These are phyloP conservation scores for Phytophthora cryptogea DNA, from an alignment of 352 stramenopile species.

Conservation along the genomic window DNA sequence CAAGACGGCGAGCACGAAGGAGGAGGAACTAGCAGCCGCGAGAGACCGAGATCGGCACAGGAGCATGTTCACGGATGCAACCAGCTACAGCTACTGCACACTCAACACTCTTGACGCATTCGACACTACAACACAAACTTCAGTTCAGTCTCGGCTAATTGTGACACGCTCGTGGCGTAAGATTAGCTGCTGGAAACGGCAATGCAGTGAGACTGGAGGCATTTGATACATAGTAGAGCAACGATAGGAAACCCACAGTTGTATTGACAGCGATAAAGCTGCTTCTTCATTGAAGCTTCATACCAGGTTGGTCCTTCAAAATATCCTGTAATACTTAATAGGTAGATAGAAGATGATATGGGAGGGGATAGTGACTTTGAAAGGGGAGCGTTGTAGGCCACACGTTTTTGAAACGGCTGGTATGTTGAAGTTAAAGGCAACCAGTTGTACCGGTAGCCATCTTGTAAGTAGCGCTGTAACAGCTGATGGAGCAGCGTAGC, in stretches of 20 bases:
- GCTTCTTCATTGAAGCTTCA: too few relatives aligned
- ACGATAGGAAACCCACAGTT: background rate
- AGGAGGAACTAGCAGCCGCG: constrained; percentile 6
- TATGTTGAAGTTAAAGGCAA: constrained; percentile 21
- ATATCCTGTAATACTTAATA: background rate
- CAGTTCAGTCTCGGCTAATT: constrained; percentile 11
- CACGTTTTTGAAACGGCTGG: constrained; percentile 17
- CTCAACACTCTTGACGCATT: constrained; percentile 14
- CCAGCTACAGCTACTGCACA: background rate
- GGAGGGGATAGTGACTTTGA: background rate
- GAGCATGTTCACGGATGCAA: constrained; percentile 5
- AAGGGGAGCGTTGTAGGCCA: constrained; percentile 7
- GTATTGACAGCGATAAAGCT: too few relatives aligned
- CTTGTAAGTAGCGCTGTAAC: background rate
- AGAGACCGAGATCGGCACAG: constrained; percentile 15
- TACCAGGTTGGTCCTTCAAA: too few relatives aligned
- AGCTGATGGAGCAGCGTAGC: background rate
- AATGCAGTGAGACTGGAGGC: background rate
- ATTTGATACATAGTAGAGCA: background rate
- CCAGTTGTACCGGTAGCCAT: constrained; percentile 30
- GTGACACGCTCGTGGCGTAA: constrained; percentile 1
- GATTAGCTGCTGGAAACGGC: constrained; percentile 10
- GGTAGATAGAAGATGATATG: background rate
- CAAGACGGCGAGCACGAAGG: constrained; percentile 1
- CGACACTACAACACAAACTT: constrained; percentile 20